Base-by-base conservation (phyloP, 2,329 filamentous ascomycete genomes). In the Botrytis sinoallii region DNA sequence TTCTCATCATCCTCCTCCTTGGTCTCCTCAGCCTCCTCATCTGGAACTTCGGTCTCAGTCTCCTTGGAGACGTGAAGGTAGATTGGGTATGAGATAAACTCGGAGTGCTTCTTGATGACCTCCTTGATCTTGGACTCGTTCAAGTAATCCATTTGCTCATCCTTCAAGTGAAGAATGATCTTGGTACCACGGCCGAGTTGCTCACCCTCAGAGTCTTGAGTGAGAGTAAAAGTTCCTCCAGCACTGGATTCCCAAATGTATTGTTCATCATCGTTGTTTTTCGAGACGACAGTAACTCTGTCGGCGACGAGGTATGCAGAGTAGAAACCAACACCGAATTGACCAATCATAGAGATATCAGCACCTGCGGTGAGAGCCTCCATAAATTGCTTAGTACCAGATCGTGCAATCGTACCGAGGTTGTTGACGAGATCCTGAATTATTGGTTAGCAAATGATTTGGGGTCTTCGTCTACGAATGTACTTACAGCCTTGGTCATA, bases 311-410 rank as follows among this genome's bases (percentile, higher is more conserved):
- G 94, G 90, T 99, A 99, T 83, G 96, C 96, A 76, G 96, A 98
- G 92, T 99, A 99, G 93, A 99, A 99, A 92, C 96, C 96, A 82
- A 99, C 96, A 97, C 96, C 96, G 85, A 99, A 99, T 88, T 99
- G 96, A 83, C 96, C 96, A 85, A 99, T 99, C 96, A 99, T 98
- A 87, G 96, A 98, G 80, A 99, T 96, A 86, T 99, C 96, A 84
- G 96, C 96, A 88, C 96, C 96, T 79, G 96, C 96, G 80, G 94
- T 95, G 81, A 99, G 91, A 77, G 96, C 96, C 90, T 99, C 96
- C 96, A 99, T 99, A 88, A 99, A 99, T 88, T 98, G 96, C 92
- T 99, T 99, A 86, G 96, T 99, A 79, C 96, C 96, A 76, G 96
- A 99, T 84, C 96, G 94, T 84, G 96, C 96, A 85, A 99, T 99